A percentile compares a stretch with the other conserved stretches of the same genome.
These are phyloP conservation scores for Ogataea ganodermae DNA, from an alignment of 805 yeast species.

Conservation along the genomic window DNA sequence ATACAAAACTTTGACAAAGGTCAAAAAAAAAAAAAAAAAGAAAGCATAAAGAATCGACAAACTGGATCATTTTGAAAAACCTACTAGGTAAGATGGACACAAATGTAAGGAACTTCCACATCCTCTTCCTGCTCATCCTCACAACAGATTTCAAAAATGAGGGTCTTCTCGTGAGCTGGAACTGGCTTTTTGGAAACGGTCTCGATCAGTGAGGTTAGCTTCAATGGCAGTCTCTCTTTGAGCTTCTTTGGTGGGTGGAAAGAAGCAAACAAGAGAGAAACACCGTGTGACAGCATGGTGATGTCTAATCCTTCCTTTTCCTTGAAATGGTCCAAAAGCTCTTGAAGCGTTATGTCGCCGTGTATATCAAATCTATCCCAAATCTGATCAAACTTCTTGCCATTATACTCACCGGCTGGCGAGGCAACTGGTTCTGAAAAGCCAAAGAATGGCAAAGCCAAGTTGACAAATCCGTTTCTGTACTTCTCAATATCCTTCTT, in stretches of 20 bases:
- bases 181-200: slow-evolving; percentile 83
- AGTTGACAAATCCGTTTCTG: slow-evolving; percentile 88
- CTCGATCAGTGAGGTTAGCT: slow-evolving; percentile 75
- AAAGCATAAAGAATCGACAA: neutral
- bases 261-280: slow-evolving; percentile 85
- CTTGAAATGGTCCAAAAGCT: slow-evolving; percentile 73
- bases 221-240: slow-evolving; percentile 69
- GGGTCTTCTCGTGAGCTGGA: slow-evolving; percentile 68
- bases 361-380: slow-evolving; percentile 92
- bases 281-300: slow-evolving; percentile 90
- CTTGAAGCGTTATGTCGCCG: slow-evolving; percentile 75
- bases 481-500: slow-evolving; percentile 77
- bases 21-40: neutral
- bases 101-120: slow-evolving; percentile 89
- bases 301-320: slow-evolving; percentile 82
- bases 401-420: slow-evolving; percentile 77
- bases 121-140: slow-evolving; percentile 94
- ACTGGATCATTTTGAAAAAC: neutral
- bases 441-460: slow-evolving; percentile 95
- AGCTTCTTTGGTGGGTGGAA: slow-evolving; percentile 92
- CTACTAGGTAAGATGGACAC: slow-evolving; percentile 48
- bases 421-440: slow-evolving; percentile 95
- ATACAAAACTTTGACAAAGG: neutral
- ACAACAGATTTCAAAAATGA: slow-evolving; percentile 87
- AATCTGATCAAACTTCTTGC: slow-evolving; percentile 77